Conservation (phyloP, 2,329 filamentous ascomycete species). For the Geosmithia flava region DNA sequence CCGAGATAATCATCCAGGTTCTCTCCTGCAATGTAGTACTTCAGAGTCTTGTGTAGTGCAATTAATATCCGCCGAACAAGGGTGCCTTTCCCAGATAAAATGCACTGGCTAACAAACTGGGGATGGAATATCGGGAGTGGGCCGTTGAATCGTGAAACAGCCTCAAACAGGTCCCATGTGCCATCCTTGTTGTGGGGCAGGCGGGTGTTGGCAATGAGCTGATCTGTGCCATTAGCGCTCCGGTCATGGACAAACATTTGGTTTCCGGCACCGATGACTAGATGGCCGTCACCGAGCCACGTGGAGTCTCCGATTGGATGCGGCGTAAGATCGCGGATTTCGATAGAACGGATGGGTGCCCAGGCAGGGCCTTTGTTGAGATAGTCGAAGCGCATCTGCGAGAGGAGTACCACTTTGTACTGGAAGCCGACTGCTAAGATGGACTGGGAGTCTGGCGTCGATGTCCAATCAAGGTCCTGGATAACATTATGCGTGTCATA, state of each 20-base stretch:
- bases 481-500: constrained; percentile 65
- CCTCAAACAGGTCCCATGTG: constrained; percentile 62
- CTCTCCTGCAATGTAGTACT: constrained; percentile 75
- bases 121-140: constrained; percentile 86
- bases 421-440: constrained; percentile 88
- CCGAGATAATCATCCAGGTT: constrained; percentile 66
- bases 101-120: constrained; percentile 77
- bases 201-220: constrained; percentile 39
- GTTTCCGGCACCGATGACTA: constrained; percentile 83
- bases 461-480: constrained; percentile 86
- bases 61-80: constrained; percentile 64
- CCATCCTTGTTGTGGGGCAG: constrained; percentile 34
- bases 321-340: constrained; percentile 68
- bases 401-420: constrained; percentile 70
- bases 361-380: constrained; percentile 81
- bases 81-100: constrained; percentile 63
- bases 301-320: constrained; percentile 88
- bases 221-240: constrained; percentile 51
- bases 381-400: constrained; percentile 86
- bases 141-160: constrained; percentile 74
- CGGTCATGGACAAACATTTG: constrained; percentile 80
- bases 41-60: constrained; percentile 62
- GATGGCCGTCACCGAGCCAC: constrained; percentile 75
- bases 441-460: constrained; percentile 77
- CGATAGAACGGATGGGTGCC: constrained; percentile 74